These are phyloP conservation scores for Colletotrichum sp. DNA, from an alignment of 2,329 filamentous ascomycete species.

Conservation along the genomic window DNA sequence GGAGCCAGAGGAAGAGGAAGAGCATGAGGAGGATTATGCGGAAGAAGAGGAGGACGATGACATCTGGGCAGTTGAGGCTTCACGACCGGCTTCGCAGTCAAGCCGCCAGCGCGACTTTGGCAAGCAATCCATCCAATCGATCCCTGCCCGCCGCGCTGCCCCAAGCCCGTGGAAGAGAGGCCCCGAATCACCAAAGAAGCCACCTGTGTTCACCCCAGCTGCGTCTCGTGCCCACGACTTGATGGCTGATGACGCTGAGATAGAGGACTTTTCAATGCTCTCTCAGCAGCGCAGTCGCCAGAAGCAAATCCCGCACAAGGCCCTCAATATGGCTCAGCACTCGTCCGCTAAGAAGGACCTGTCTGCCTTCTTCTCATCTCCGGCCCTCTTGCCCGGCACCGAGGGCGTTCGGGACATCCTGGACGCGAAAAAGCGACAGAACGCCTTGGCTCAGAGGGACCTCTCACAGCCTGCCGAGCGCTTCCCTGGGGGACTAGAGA, in stretches of 20 bases:
- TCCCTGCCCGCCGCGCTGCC: conserved; percentile 21
- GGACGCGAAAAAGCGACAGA: conserved; percentile 13
- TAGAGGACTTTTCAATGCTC: conserved; percentile 52
- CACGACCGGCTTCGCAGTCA: conserved; percentile 36
- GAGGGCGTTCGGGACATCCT: conserved; percentile 15
- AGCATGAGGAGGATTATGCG: conserved; percentile 1
- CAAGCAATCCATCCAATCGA: conserved; percentile 25
- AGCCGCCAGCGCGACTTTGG: conserved; percentile 33
- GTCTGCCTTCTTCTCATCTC: conserved; percentile 63
- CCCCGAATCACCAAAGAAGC: conserved; percentile 22
- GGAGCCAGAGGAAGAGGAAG: conserved; percentile 12
- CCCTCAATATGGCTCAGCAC: neutral
- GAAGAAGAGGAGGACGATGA: conserved; percentile 51
- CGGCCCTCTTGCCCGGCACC: conserved; percentile 42
- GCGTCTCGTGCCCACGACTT: neutral
- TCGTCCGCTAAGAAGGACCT: conserved; percentile 39
- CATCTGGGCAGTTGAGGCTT: conserved; percentile 64
- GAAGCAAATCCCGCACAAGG: conserved; percentile 8
- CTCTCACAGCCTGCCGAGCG: conserved; percentile 3
- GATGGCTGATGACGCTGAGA: conserved; percentile 22
- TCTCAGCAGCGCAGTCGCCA: conserved; percentile 29
- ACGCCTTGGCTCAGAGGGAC: conserved; percentile 4
- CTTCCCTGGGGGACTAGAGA: conserved; percentile 28
- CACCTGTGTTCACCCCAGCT: conserved; percentile 17
- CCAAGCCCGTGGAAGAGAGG: conserved; percentile 46